Conservation (phyloP, 2,329 filamentous ascomycete species). For the Diatrype stigma region DNA sequence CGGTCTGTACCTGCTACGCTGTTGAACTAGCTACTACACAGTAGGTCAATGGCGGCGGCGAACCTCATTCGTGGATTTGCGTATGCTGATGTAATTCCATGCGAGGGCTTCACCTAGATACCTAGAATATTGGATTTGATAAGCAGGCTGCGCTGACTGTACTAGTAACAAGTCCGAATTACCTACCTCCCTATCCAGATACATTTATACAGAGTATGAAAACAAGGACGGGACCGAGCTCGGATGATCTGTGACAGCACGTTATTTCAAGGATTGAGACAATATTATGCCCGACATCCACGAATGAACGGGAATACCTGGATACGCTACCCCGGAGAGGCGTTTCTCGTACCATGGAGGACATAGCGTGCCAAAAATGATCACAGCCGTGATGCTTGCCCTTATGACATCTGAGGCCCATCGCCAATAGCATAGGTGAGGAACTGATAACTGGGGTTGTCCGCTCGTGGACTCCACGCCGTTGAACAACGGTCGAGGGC, state of each 20-base stretch:
- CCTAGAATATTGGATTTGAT: background rate
- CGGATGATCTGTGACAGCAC: background rate
- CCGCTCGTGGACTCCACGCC: background rate
- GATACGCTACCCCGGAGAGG: too few relatives aligned
- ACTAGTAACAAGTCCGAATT: background rate
- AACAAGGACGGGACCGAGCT: background rate
- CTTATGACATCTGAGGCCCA: background rate
- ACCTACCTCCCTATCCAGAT: background rate
- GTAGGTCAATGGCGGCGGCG: background rate
- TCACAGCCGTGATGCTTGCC: background rate
- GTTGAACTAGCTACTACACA: too few relatives aligned
- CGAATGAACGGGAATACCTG: too few relatives aligned
- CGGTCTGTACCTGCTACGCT: too few relatives aligned
- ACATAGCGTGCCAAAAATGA: background rate
- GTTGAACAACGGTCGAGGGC: background rate
- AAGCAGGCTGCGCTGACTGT: background rate
- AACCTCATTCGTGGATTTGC: background rate
- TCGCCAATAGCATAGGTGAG: background rate
- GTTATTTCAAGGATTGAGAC: background rate
- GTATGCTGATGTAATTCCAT: background rate
- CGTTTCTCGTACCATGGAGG: too few relatives aligned
- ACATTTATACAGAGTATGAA: background rate
- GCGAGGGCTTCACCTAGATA: background rate
- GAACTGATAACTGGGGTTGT: background rate
- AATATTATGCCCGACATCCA: too few relatives aligned